These are phyloP conservation scores for Elaeis guineensis DNA, from an alignment of 176 grass and related monocot species.

Conservation along the genomic window DNA sequence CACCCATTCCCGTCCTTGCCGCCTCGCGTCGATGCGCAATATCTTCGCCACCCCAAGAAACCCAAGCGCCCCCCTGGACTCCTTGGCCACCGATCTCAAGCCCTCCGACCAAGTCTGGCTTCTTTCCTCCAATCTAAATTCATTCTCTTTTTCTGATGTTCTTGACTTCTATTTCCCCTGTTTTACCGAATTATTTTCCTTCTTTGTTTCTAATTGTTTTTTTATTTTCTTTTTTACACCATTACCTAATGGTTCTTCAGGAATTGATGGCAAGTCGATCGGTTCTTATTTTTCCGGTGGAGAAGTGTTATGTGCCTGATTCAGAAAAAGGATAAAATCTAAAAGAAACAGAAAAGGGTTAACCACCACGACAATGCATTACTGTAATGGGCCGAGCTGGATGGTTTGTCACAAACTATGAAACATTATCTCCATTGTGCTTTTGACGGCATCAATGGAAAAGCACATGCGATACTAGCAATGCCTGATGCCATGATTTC, in stretches of 20 bases:
- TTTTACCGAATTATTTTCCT: too few species aligned
- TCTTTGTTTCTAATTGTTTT: too few species aligned
- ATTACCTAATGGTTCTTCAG: slow-evolving; percentile 35
- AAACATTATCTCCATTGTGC: too few species aligned
- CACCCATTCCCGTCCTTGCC: slow-evolving; percentile 14
- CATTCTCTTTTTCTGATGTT: background rate
- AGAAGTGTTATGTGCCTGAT: background rate
- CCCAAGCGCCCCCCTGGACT: slow-evolving; percentile 26
- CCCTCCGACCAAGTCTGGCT: slow-evolving; percentile 27
- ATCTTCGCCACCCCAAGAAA: slow-evolving; percentile 8
- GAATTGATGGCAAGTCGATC: slow-evolving; percentile 44
- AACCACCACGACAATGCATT: too few species aligned
- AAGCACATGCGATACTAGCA: too few species aligned
- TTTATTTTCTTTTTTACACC: slow-evolving; percentile 7
- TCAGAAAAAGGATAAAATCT: background rate
- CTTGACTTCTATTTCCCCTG: too few species aligned
- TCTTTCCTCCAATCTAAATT: background rate
- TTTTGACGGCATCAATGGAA: too few species aligned
- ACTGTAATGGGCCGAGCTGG: too few species aligned
- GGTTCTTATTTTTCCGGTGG: background rate
- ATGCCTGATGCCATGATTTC: too few species aligned
- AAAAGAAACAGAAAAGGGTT: background rate
- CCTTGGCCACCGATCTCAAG: slow-evolving; percentile 7
- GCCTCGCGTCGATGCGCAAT: slow-evolving; percentile 1
- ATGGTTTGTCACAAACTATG: too few species aligned